A percentile compares a stretch with the other conserved stretches of the same genome.
These are phyloP conservation scores for Tillandsia fasciculata DNA, from an alignment of 176 grass and related monocot genomes.

Conservation along the genomic window DNA sequence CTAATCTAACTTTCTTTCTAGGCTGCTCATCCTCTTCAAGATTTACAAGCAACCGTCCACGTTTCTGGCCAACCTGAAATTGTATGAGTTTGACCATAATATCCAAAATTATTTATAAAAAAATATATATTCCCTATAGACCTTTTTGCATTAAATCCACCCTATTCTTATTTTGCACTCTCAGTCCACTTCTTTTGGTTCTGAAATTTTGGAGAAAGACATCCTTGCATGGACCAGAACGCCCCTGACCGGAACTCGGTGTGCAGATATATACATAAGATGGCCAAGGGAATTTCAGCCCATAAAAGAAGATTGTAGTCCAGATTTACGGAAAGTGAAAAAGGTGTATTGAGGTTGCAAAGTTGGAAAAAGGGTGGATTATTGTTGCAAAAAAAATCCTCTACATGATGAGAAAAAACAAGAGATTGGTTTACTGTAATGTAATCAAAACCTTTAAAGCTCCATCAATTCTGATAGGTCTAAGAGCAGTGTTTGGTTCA, in stretches of 20 bases:
- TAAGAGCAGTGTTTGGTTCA: slow-evolving; percentile 41
- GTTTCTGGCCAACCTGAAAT: slow-evolving; percentile 74
- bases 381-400: not conserved
- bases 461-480: slow-evolving; percentile 79
- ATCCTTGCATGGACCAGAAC: too few relatives aligned
- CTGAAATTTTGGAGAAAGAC: too few relatives aligned
- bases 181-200: too few relatives aligned
- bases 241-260: too few relatives aligned
- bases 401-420: not conserved
- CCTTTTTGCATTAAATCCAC: too few relatives aligned
- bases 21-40: slow-evolving; percentile 69
- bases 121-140: not conserved
- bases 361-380: too few relatives aligned
- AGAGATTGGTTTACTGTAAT: not conserved
- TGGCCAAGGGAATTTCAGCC: too few relatives aligned
- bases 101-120: too few relatives aligned
- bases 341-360: too few relatives aligned
- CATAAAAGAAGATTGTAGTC: not conserved
- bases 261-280: too few relatives aligned
- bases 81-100: not conserved
- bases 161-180: too few relatives aligned
- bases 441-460: slow-evolving; percentile 56
- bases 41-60: slow-evolving; percentile 52
- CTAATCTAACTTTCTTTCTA: slow-evolving; percentile 68
- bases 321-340: too few relatives aligned